These are phyloP conservation scores for Orbilia oligospora DNA, from an alignment of 2,329 filamentous ascomycete genomes.

Conservation along the genomic window DNA sequence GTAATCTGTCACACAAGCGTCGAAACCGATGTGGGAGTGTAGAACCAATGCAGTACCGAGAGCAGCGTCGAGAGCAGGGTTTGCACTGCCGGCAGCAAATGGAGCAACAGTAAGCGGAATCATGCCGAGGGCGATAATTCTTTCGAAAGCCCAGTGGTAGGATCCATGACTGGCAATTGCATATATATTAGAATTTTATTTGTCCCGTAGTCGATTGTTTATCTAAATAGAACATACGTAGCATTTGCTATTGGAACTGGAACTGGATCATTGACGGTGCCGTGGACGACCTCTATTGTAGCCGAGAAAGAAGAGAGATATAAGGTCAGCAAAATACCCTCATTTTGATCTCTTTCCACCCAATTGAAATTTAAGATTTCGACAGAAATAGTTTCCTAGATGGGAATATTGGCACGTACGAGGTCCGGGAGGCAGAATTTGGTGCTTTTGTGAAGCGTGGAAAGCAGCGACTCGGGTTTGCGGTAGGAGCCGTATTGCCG, in stretches of 20 bases:
- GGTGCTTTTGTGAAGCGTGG: conserved; percentile 83
- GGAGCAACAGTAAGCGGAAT: conserved; percentile 90
- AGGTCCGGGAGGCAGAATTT: conserved; percentile 85
- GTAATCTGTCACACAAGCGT: conserved; percentile 86
- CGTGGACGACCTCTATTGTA: conserved; percentile 46
- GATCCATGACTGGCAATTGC: conserved; percentile 76
- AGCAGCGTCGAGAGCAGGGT: conserved; percentile 87
- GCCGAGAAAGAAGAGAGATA: conserved; percentile 3
- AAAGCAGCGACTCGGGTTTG: conserved; percentile 79
- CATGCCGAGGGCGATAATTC: conserved; percentile 81
- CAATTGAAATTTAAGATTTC: conserved; percentile 2
- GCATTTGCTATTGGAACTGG: conserved; percentile 80
- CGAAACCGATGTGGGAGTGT: conserved; percentile 96
- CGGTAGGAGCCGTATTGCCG: conserved; percentile 58
- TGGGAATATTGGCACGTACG: conserved; percentile 75
- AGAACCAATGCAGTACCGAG: conserved; percentile 86
- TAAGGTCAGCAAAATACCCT: conserved; percentile 26
- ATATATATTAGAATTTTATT: conserved; percentile 18
- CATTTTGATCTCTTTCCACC: neutral
- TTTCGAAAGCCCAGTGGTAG: conserved; percentile 98
- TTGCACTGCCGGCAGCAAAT: conserved; percentile 91
- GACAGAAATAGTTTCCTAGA: conserved; percentile 73
- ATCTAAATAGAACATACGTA: conserved; percentile 66
- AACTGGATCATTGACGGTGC: conserved; percentile 83
- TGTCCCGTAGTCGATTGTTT: neutral